These are phyloP conservation scores for Rhytidhysteron rufulum DNA, from an alignment of 2,329 filamentous ascomycete species.

Conservation along the genomic window DNA sequence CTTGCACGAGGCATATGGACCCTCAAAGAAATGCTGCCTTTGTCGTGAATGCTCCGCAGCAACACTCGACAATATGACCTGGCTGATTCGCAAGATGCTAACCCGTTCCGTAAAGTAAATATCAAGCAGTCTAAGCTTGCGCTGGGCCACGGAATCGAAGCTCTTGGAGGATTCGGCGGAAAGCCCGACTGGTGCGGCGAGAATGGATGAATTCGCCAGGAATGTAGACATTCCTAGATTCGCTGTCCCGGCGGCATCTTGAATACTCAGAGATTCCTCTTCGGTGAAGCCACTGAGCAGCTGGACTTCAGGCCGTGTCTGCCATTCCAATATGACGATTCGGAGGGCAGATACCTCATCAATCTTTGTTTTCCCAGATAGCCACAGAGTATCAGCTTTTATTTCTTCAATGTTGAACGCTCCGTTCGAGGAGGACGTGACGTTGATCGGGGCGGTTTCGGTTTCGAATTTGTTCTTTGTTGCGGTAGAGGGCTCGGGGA, in stretches of 20 bases:
- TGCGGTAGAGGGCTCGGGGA: constrained; percentile 58
- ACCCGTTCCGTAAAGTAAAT: constrained; percentile 67
- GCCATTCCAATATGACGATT: constrained; percentile 77
- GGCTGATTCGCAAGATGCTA: constrained; percentile 30
- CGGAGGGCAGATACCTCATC: constrained; percentile 81
- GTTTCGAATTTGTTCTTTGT: constrained; percentile 73
- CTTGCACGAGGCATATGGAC: neutral
- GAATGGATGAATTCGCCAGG: constrained; percentile 42
- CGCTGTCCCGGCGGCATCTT: constrained; percentile 66
- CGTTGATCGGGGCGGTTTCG: constrained; percentile 81
- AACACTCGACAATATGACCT: constrained; percentile 5
- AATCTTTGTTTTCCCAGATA: constrained; percentile 72
- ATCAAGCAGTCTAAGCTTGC: constrained; percentile 61
- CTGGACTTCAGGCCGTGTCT: constrained; percentile 70
- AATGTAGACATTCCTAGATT: constrained; percentile 54
- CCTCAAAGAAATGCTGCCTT: neutral
- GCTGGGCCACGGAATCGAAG: constrained; percentile 58
- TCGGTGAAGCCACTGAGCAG: constrained; percentile 69
- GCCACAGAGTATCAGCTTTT: constrained; percentile 81
- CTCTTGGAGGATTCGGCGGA: constrained; percentile 8
- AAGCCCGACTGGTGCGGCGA: constrained; percentile 21
- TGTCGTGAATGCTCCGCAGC: neutral
- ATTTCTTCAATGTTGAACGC: constrained; percentile 72
- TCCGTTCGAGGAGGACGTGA: constrained; percentile 63
- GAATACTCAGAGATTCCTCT: constrained; percentile 72